phyloP scores from a whole-genome alignment of 495 filamentous ascomycete species.

The Hypoxylon crocopeplum region DNA sequence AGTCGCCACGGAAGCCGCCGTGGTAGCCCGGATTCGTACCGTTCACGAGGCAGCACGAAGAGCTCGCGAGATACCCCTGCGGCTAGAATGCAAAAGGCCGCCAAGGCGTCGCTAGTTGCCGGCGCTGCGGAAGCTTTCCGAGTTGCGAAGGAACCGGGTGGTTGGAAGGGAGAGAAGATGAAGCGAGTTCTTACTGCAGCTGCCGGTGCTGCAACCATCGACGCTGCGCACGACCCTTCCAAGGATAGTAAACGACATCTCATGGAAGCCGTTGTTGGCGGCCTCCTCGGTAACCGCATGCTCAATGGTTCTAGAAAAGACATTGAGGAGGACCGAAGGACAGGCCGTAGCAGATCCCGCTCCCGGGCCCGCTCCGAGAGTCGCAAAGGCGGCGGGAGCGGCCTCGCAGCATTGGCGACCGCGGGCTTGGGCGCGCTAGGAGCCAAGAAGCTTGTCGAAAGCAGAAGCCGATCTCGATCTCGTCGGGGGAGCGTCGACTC shows the following conservation, averaged over 20 bases:
- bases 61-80: constrained; percentile 36
- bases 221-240: constrained; percentile 77
- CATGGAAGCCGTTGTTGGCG: constrained; percentile 81
- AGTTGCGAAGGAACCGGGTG: constrained; percentile 81
- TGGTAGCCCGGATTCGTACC: constrained; percentile 50
- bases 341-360: constrained; percentile 57
- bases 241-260: constrained; percentile 71
- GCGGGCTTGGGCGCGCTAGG: constrained; percentile 78
- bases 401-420: constrained; percentile 71
- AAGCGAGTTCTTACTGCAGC: constrained; percentile 88
- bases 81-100: constrained; percentile 77
- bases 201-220: constrained; percentile 81
- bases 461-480: constrained; percentile 63
- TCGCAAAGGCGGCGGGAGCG: constrained; percentile 50
- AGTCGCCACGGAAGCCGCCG: constrained; percentile 60
- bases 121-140: constrained; percentile 90
- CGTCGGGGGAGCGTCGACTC: constrained; percentile 58
- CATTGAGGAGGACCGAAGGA: constrained; percentile 60
- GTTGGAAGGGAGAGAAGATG: constrained; percentile 84
- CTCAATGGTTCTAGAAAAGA: constrained; percentile 76
- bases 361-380: constrained; percentile 60
- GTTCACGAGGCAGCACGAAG: constrained; percentile 57
- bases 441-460: constrained; percentile 79
- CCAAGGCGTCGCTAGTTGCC: constrained; percentile 83
- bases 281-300: constrained; percentile 80